Evolutionary conservation across 1,139 yeast species (phyloP).

Genomic region (Hansenula anomala): DNA sequence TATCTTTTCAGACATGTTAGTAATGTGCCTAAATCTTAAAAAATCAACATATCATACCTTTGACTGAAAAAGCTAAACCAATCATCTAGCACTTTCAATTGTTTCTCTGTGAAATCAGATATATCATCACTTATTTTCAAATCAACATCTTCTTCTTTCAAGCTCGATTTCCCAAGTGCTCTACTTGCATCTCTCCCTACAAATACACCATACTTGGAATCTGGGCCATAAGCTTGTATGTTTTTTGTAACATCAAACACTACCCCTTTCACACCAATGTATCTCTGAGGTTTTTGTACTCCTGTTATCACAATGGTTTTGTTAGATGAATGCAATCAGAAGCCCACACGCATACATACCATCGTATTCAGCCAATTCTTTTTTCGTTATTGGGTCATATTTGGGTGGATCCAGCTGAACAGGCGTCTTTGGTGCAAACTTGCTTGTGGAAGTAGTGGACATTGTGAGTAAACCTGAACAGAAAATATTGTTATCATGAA

Average conservation of each 20-base stretch:
- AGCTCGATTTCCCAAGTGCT: constrained; percentile 55
- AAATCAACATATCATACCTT: constrained; percentile 29
- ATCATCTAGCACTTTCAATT: constrained; percentile 45
- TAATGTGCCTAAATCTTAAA: neutral
- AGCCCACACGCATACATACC: no score
- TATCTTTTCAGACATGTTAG: constrained; percentile 23
- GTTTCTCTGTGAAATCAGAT: constrained; percentile 44
- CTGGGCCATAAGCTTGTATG: constrained; percentile 66
- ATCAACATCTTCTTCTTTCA: constrained; percentile 42
- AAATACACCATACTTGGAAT: constrained; percentile 64
- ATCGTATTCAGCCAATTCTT: constrained; percentile 38
- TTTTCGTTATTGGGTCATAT: constrained; percentile 34
- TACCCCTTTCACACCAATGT: constrained; percentile 69
- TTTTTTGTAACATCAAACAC: constrained; percentile 75
- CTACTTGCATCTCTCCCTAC: constrained; percentile 78
- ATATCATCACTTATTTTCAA: constrained; percentile 39
- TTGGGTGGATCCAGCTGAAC: constrained; percentile 46
- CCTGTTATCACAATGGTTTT: constrained; percentile 23
- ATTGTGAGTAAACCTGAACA: constrained; percentile 3
- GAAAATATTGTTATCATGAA: no score
- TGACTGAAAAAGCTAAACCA: constrained; percentile 55
- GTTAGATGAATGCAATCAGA: no score
- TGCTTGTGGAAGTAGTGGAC: no score
- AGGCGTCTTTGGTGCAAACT: constrained; percentile 45
- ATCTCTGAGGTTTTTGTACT: constrained; percentile 40